Evolutionary conservation across 768 basidiomycete genomes (phyloP).

Genomic region (Calocybe gangraenosa): DNA sequence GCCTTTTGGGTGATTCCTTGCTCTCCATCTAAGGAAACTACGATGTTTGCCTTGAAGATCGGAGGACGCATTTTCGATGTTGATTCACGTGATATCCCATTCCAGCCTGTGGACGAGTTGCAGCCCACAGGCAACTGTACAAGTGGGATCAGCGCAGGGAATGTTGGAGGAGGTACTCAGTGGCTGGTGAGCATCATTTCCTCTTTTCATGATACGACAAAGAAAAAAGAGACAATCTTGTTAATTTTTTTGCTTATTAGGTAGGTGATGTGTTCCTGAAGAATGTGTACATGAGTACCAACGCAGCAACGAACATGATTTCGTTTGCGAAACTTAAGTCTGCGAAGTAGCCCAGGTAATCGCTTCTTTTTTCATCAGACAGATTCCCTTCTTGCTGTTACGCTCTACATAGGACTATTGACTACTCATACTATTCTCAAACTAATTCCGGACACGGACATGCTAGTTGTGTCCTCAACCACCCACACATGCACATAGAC

Average conservation of each 20-base stretch:
- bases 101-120: constrained; percentile 44
- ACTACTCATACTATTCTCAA: too few relatives aligned
- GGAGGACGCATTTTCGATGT: constrained; percentile 57
- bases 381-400: too few relatives aligned
- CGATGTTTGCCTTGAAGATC: constrained; percentile 49
- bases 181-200: constrained; percentile 55
- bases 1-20: constrained; percentile 62
- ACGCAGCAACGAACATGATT: constrained; percentile 29
- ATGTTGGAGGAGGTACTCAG: constrained; percentile 41
- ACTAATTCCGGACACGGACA: too few relatives aligned
- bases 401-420: too few relatives aligned
- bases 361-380: background rate
- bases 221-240: background rate
- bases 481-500: too few relatives aligned
- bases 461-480: too few relatives aligned
- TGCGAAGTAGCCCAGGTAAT: background rate
- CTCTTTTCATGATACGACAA: background rate
- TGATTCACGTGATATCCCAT: constrained; percentile 52
- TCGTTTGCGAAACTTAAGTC: constrained; percentile 26
- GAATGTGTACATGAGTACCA: constrained; percentile 35
- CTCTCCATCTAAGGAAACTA: constrained; percentile 36
- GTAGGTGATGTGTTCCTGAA: constrained; percentile 40
- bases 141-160: constrained; percentile 56
- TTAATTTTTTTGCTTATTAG: constrained; percentile 15
- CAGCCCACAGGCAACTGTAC: constrained; percentile 51